Evolutionary conservation across 768 basidiomycete species (phyloP), one percentile per base, ranked within the genome.

Genomic region (Lepiota subincarnata): DNA sequence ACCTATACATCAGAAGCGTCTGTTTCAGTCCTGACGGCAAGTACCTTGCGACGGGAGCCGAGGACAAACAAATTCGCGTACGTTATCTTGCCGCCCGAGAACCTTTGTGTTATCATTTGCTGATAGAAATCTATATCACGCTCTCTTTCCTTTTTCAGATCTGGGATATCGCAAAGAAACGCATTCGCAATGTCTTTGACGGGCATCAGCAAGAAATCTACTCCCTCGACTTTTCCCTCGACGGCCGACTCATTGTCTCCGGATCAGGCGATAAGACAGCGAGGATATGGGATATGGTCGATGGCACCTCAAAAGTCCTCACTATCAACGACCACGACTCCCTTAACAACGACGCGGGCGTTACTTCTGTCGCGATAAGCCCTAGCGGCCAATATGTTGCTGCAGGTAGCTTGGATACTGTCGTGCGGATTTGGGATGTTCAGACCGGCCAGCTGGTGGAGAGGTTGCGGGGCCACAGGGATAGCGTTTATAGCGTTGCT

Each of bases 1-100:
- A 96, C 67, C 70, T 95, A 57, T 98, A 98, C 69, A 96, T 79
- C 55, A 91, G 95, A 62, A 97, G 94, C 63, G 93, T 97, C 22
- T 81, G 87, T 57, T 94, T 95, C 69, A 92, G 89, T 24, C 87
- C 89, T 14, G 90, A 94, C 63, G 92, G 93, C 38, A 91, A 88
- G 64, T 84, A 75, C 59, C 80, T 94, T 28, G 92, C 92, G n/a
- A 94, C 92, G 5, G 93, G 92, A 13, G 91, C 93, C 0, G 92
- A 95, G 67, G 92, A 95, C 70, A 84, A 89, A 59, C 84, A 87
- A 62, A 92, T 95, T 60, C 76, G 93, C 61, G 92, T 92, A 65
- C 65, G 82, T 65, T 13, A 35, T 22, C 14, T 8, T 18, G n/a
- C 36, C 2, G 26, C 18, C 6, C 8, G 24, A 24, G 24, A 24